Evolutionary conservation across 2,329 filamentous ascomycete species (phyloP).

Genomic region (Nigrospora sphaerica): DNA sequence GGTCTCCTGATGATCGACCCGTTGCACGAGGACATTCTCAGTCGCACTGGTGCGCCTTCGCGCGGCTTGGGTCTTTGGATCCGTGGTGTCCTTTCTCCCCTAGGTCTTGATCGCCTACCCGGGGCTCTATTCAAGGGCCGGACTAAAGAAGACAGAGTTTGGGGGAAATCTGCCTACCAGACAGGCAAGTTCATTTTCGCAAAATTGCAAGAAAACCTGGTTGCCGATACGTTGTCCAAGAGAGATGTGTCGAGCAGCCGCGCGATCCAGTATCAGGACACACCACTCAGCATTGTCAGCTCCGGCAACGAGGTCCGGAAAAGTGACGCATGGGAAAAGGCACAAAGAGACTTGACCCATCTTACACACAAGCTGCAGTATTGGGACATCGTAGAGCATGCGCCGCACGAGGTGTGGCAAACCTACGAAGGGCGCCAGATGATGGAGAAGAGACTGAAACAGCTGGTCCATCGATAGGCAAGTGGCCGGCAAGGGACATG

Average conservation of each 20-base stretch:
- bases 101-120: slow-evolving; percentile 73
- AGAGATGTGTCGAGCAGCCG: slow-evolving; percentile 74
- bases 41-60: slow-evolving; percentile 55
- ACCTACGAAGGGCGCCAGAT: slow-evolving; percentile 63
- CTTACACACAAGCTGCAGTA: slow-evolving; percentile 71
- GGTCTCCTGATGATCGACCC: slow-evolving; percentile 84
- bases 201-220: slow-evolving; percentile 85
- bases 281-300: slow-evolving; percentile 73
- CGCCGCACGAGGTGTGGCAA: slow-evolving; percentile 81
- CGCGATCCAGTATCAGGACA: slow-evolving; percentile 70
- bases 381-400: slow-evolving; percentile 83
- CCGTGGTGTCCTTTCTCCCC: slow-evolving; percentile 75
- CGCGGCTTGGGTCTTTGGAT: slow-evolving; percentile 83
- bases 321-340: slow-evolving; percentile 69
- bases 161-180: slow-evolving; percentile 72
- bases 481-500: too few relatives aligned
- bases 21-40: slow-evolving; percentile 79
- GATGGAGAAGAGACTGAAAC: slow-evolving; percentile 71
- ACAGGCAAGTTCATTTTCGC: slow-evolving; percentile 80
- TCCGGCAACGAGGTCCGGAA: slow-evolving; percentile 65
- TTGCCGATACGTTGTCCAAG: slow-evolving; percentile 76
- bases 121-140: slow-evolving; percentile 79
- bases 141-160: slow-evolving; percentile 75
- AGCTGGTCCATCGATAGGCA: slow-evolving; percentile 46
- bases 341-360: slow-evolving; percentile 76